These are phyloP conservation scores for Aspergillus sp. DNA, from an alignment of 2,329 filamentous ascomycete genomes.

Conservation along the genomic window DNA sequence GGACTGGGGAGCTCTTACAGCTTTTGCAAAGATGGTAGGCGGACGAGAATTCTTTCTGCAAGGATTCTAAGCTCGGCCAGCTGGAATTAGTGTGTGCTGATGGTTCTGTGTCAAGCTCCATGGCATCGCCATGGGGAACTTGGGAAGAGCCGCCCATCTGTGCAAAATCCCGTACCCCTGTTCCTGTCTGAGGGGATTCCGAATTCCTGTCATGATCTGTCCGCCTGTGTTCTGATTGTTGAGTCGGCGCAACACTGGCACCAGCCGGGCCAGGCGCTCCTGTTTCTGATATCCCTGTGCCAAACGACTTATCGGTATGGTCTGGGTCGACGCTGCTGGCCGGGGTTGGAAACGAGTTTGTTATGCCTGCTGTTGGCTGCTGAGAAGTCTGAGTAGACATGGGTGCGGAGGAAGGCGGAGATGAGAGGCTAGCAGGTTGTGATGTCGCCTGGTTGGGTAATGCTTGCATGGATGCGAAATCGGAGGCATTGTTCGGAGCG, in stretches of 20 bases:
- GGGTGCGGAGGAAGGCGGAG: conserved; percentile 41
- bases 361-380: conserved; percentile 39
- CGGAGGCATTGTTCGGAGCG: conserved; percentile 49
- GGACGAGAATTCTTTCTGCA: conserved; percentile 47
- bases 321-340: conserved; percentile 46
- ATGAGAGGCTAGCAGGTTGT: conserved; percentile 41
- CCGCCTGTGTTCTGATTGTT: conserved; percentile 31
- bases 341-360: conserved; percentile 46
- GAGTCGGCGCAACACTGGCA: conserved; percentile 17
- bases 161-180: conserved; percentile 23
- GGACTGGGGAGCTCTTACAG: conserved; percentile 48
- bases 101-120: conserved; percentile 40
- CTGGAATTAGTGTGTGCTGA: conserved; percentile 20
- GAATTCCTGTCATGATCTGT: conserved; percentile 37
- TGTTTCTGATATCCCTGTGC: conserved; percentile 22
- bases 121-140: conserved; percentile 31
- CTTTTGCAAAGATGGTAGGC: conserved; percentile 51
- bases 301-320: conserved; percentile 31
- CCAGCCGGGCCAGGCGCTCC: conserved; percentile 14
- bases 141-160: conserved; percentile 17
- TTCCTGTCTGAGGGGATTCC: conserved; percentile 15
- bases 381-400: conserved; percentile 46
- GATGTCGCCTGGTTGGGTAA: conserved; percentile 46
- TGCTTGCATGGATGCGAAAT: conserved; percentile 45
- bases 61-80: conserved; percentile 40